Evolutionary conservation across 768 basidiomycete genomes (phyloP), one percentile per base, ranked within the genome.

Genomic region (Mrakia frigida): DNA sequence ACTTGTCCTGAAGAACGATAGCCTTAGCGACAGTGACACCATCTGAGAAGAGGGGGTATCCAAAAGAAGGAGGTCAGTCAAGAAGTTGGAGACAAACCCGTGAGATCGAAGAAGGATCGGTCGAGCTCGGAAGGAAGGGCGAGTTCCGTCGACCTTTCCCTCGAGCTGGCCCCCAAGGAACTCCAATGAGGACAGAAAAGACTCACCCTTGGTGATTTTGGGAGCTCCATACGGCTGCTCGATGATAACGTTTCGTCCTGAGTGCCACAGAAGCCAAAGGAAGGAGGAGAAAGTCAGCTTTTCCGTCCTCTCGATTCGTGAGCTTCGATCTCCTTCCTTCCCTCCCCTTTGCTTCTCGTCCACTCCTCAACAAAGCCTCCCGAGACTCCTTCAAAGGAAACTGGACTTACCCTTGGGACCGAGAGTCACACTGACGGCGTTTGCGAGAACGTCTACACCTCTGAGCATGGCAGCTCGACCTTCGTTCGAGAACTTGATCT

Each of bases 21-120:
- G 93, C 86, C 87, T 98, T 99, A 76, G 96, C 96, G 53, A 98
- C 96, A 37, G 94, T 96, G 28, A 97, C 96, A 89, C 95, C 96
- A 84, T 98, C 94, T 93, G 72, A 70, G 31, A n/a, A 23, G 3
- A 65, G 70, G 69, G 16, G n/a, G 28, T 13, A 53, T 0, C 4
- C 14, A 3, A 23, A 50, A 21, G 10, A 4, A 6, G 21, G 28
- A 70, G 33, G 11, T 11, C 21, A 35, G 28, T 13, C 13, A 21
- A 46, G 14, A 14, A 39, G 56, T 33, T 46, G 28, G n/a, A 43
- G n/a, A n/a, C n/a, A 31, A 60, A 37, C 28, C 41, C 70, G 28
- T 74, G 50, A 43, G 23, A 39, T 21, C 16, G 46, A 41, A 21
- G 39, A 50, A 50, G 46, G 46, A 50, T 74, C 73, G 50, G 46